phyloP scores from a whole-genome alignment of 1,139 yeast species.

The Suhomyces bribrorum region DNA sequence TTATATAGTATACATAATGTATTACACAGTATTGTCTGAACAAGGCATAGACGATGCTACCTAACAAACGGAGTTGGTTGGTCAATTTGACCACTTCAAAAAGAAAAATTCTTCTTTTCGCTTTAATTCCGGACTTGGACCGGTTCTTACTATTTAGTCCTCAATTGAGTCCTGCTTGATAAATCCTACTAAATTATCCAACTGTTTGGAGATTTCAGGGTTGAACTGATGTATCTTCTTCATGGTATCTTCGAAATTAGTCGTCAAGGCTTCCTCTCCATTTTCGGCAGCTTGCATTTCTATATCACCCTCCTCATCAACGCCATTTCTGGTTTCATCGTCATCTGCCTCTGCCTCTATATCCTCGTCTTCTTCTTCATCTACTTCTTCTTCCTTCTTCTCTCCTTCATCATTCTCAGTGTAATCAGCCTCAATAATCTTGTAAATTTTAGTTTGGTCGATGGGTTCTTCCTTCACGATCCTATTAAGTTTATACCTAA shows the following conservation, averaged over 20 bases:
- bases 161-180: slow-evolving; percentile 43
- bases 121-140: no score
- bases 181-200: slow-evolving; percentile 45
- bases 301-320: slow-evolving; percentile 12
- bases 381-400: slow-evolving; percentile 20
- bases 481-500: slow-evolving; percentile 70
- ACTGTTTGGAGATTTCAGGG: slow-evolving; percentile 38
- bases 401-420: slow-evolving; percentile 27
- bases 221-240: slow-evolving; percentile 37
- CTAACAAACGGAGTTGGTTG: no score
- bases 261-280: slow-evolving; percentile 23
- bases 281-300: slow-evolving; percentile 15
- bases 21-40: no score
- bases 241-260: slow-evolving; percentile 18
- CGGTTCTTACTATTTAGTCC: neutral
- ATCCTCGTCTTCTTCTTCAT: slow-evolving; percentile 21
- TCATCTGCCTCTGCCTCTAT: slow-evolving; percentile 26
- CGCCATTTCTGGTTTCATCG: slow-evolving; percentile 23
- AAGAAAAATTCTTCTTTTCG: no score
- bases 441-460: slow-evolving; percentile 41
- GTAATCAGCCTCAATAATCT: slow-evolving; percentile 44
- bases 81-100: no score
- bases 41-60: no score
- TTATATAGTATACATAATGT: neutral
- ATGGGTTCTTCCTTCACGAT: slow-evolving; percentile 47